Percentiles rank a stretch among this genome's conserved stretches.
Evolutionary conservation across 2,329 filamentous ascomycete species (phyloP).

Genomic region (Nigrospora sphaerica): DNA sequence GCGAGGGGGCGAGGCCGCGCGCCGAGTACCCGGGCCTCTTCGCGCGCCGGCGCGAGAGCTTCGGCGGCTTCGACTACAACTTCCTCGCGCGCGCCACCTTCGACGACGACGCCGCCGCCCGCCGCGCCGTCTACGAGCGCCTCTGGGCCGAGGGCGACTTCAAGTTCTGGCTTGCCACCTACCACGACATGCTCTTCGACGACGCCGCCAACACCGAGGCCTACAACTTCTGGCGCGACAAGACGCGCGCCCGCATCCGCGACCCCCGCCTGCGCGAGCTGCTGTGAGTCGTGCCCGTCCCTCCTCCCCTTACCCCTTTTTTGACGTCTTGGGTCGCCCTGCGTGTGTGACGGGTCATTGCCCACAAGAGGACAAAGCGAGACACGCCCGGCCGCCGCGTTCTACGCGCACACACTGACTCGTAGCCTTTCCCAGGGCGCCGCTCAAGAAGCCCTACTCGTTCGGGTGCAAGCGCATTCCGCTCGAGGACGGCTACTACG

Average conservation of each 20-base stretch:
- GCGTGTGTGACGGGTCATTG: no score
- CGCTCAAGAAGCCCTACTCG: constrained; percentile 38
- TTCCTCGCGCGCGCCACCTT: constrained; percentile 46
- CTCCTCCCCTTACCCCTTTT: no score
- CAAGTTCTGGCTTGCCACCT: constrained; percentile 42
- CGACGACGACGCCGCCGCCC: constrained; percentile 40
- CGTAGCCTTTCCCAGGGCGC: constrained; percentile 22
- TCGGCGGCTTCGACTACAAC: constrained; percentile 52
- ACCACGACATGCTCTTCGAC: constrained; percentile 40
- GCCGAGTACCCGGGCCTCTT: constrained; percentile 44
- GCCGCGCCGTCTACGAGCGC: constrained; percentile 37
- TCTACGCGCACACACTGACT: no score
- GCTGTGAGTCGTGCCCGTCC: constrained; percentile 15
- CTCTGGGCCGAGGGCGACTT: constrained; percentile 45
- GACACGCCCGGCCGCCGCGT: no score
- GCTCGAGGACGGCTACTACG: constrained; percentile 18
- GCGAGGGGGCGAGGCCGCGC: constrained; percentile 33
- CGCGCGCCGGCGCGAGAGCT: constrained; percentile 40
- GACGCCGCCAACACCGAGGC: constrained; percentile 38
- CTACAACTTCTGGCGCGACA: constrained; percentile 46
- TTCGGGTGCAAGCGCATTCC: constrained; percentile 42
- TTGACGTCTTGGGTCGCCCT: no score
- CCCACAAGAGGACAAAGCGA: no score
- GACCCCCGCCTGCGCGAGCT: constrained; percentile 39
- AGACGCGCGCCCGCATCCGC: constrained; percentile 37